Base-by-base conservation (phyloP, 495 filamentous ascomycete genomes). In the Glonium stellatum region DNA sequence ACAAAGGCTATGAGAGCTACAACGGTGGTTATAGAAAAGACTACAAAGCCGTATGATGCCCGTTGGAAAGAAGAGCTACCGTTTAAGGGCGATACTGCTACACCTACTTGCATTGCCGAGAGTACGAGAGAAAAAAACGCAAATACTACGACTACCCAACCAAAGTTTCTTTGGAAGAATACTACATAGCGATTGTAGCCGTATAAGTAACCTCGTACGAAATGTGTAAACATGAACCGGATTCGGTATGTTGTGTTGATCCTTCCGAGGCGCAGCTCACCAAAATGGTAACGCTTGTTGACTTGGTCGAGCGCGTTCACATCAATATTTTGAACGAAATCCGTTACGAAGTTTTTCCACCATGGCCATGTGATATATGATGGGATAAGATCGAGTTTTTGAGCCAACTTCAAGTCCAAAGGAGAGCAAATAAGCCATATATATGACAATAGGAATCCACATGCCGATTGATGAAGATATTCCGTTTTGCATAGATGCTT, bases 81-180 rank as follows among this genome's bases (percentile, higher is more conserved):
- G 6, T 67, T 37, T 0, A 84, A 69, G 3, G 54, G 55, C 1
- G 71, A 69, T 0, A 78, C 79, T 6, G 72, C 75, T 0, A 82
- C 69, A 0, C 82, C 83, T 42, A 84, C 82, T 62, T 84, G 82
- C 76, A 86, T 80, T 27, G 81, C 82, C 0, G 77, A 75, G 54
- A 84, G 69, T 5, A 82, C 77, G 9, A 84, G 65, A n/a, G 72
- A 77, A 21, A 84, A 67, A 58, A 80, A 85, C 9, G 77, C 75
- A 8, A 78, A 72, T 0, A 70, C 68, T 5, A 74, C 66, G 0
- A 76, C 68, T 0, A 84, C 46, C 63, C 73, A 72, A 1, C 72
- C 70, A 31, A 82, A 73, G 55, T 82, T 79, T 10, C 79, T 73
- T 9, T 67, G 67, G 48, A 82, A 72, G 62, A 65, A 68, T 34